Conservation (phyloP, 805 yeast species). For the Schwanniomyces sp. region DNA sequence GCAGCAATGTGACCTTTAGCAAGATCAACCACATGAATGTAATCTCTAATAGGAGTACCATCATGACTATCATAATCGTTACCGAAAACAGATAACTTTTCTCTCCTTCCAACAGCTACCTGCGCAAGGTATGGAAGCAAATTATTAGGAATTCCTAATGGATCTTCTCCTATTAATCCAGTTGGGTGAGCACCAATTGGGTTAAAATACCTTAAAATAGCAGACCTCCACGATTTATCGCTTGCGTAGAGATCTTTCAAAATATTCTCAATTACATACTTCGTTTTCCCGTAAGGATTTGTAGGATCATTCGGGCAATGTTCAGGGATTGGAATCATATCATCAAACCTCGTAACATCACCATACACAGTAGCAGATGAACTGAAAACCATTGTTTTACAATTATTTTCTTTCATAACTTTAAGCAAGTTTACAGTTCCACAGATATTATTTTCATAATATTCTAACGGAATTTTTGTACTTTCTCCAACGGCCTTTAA, state of each 20-base stretch:
- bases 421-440: constrained; percentile 63
- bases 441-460: constrained; percentile 65
- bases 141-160: constrained; percentile 74
- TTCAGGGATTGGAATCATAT: constrained; percentile 79
- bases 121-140: constrained; percentile 74
- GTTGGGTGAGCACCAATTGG: constrained; percentile 88
- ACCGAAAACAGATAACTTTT: constrained; percentile 68
- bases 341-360: constrained; percentile 68
- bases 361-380: constrained; percentile 86
- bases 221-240: constrained; percentile 48
- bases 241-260: constrained; percentile 53
- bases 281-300: constrained; percentile 77
- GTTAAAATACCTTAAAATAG: constrained; percentile 74
- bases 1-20: constrained; percentile 79
- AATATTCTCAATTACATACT: constrained; percentile 62
- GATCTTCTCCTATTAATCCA: constrained; percentile 80
- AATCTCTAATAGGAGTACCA: constrained; percentile 82
- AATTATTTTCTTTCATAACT: constrained; percentile 47
- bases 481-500: constrained; percentile 84
- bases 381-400: constrained; percentile 63
- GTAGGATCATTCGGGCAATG: constrained; percentile 73
- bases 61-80: constrained; percentile 68
- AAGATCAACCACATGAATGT: constrained; percentile 77
- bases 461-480: constrained; percentile 61
- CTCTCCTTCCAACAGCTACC: constrained; percentile 72